Percentiles rank a stretch among this genome's conserved stretches.
Evolutionary conservation across 2,329 filamentous ascomycete genomes (phyloP).

Genomic region (Didymellaceae sp.): DNA sequence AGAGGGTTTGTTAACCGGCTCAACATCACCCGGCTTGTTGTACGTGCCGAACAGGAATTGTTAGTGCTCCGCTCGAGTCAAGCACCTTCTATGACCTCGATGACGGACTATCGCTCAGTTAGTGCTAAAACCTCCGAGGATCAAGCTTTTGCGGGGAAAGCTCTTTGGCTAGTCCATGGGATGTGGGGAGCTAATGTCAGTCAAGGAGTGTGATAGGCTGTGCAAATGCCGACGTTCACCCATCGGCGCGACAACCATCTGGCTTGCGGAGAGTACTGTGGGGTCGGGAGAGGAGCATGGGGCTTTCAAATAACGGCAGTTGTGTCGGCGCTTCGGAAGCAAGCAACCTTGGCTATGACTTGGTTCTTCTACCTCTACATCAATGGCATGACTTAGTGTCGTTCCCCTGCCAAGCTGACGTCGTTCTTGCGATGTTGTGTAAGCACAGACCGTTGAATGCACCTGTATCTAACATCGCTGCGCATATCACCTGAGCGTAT

Average conservation of each 20-base stretch:
- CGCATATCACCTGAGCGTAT: no score
- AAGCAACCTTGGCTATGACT: background rate
- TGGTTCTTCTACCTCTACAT: background rate
- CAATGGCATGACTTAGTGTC: background rate
- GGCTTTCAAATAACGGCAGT: conserved; percentile 9
- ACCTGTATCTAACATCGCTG: no score
- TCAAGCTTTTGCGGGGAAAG: conserved; percentile 14
- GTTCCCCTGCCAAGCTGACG: background rate
- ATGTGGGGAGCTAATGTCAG: conserved; percentile 1
- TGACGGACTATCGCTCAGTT: conserved; percentile 4
- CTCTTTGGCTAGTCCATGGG: conserved; percentile 4
- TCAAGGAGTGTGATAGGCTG: conserved; percentile 4
- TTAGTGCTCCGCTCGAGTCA: conserved; percentile 6
- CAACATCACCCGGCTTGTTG: background rate
- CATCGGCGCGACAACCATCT: conserved; percentile 5
- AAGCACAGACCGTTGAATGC: background rate
- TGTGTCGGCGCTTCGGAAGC: conserved; percentile 4
- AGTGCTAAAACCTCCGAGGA: background rate
- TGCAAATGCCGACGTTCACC: conserved; percentile 8
- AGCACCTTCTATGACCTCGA: conserved; percentile 1
- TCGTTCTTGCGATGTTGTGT: background rate
- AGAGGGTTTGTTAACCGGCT: background rate
- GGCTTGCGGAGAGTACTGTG: conserved; percentile 5
- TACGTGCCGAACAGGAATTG: conserved; percentile 2
- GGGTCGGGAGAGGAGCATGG: conserved; percentile 4